phyloP scores from a whole-genome alignment of 345 rosid species.

The Passiflora organensis region DNA sequence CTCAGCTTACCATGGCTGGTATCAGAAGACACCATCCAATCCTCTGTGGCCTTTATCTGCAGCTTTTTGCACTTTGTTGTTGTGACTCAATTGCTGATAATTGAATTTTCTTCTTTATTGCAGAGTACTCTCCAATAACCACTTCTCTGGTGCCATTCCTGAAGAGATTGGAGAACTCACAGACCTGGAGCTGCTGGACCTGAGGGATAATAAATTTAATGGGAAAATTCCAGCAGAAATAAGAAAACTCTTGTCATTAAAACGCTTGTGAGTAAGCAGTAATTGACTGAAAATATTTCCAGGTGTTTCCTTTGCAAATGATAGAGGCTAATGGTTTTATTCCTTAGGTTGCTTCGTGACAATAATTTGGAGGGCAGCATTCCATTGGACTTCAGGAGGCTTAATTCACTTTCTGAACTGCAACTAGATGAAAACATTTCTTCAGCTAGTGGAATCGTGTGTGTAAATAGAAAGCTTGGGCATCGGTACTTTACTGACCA shows the following conservation, averaged over 20 bases:
- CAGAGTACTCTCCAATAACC: constrained; percentile 54
- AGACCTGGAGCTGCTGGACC: constrained; percentile 57
- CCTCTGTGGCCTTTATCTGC: not conserved
- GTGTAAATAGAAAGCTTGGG: constrained; percentile 54
- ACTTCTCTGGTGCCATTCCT: constrained; percentile 60
- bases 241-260: constrained; percentile 39
- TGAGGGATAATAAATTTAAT: constrained; percentile 57
- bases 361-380: constrained; percentile 58
- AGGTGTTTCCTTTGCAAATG: not conserved
- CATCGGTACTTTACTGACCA: constrained; percentile 44
- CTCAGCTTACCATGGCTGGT: no score
- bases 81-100: not conserved
- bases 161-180: constrained; percentile 53
- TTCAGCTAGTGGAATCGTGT: constrained; percentile 22
- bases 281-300: not conserved
- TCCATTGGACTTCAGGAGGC: constrained; percentile 44
- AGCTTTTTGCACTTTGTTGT: constrained; percentile 3
- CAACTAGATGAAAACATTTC: constrained; percentile 45
- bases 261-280: constrained; percentile 55
- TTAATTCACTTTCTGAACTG: constrained; percentile 47
- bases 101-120: constrained; percentile 10
- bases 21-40: no score
- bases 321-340: constrained; percentile 10
- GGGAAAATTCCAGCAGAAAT: constrained; percentile 68
- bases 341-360: constrained; percentile 59